Evolutionary conservation across 179 eudicot species (phyloP).

Genomic region (Spinacia oleracea): DNA sequence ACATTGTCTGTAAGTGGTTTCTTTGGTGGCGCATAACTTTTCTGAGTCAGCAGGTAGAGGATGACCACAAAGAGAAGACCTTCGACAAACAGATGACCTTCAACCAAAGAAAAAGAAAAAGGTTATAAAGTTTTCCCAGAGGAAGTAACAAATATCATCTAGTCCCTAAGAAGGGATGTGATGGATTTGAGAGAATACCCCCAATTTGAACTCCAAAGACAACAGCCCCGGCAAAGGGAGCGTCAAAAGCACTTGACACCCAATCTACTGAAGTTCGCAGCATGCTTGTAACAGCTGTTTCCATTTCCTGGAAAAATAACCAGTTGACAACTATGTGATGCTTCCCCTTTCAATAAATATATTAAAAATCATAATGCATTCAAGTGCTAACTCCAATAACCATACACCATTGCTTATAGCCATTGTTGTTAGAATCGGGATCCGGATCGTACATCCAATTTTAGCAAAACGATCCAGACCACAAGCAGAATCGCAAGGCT

Average conservation of each 20-base stretch:
- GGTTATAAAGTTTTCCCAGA: not conserved
- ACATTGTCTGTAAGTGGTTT: constrained; percentile 90
- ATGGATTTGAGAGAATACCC: constrained; percentile 42
- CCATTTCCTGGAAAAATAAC: constrained; percentile 31
- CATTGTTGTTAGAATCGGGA: no score
- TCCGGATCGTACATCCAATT: no score
- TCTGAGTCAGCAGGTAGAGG: constrained; percentile 69
- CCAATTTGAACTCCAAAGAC: constrained; percentile 89
- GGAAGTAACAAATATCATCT: not conserved
- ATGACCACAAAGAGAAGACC: constrained; percentile 86
- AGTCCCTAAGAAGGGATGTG: not conserved
- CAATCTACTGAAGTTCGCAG: constrained; percentile 56
- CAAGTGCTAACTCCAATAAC: not conserved
- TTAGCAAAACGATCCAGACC: no score
- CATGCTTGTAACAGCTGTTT: constrained; percentile 37
- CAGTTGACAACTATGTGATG: constrained; percentile 1
- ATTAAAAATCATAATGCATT: not conserved
- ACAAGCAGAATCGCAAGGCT: no score
- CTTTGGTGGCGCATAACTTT: constrained; percentile 97
- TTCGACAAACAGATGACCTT: constrained; percentile 94
- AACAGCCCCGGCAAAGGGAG: constrained; percentile 83
- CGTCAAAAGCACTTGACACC: constrained; percentile 59
- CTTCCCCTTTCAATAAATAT: not conserved
- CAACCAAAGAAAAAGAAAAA: constrained; percentile 25
- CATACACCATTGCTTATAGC: not conserved